phyloP scores from a whole-genome alignment of 108 stramenopile species.

The Halocafeteria seosinensis region DNA sequence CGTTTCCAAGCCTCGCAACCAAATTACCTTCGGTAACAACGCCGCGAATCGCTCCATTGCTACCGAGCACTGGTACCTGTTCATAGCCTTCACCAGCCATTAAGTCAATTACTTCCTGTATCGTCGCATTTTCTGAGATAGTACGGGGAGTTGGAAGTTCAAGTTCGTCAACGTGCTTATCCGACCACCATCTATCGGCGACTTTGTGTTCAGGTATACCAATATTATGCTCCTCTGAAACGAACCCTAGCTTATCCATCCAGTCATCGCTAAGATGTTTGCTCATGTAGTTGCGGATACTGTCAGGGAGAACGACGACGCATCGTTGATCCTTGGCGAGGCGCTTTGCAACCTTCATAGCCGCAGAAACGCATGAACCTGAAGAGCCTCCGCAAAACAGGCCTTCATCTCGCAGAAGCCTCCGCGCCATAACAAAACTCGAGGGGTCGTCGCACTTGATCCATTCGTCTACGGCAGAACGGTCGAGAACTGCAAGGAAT shows the following conservation, averaged over 20 bases:
- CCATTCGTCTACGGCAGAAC: slow-evolving; percentile 54
- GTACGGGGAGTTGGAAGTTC: slow-evolving; percentile 63
- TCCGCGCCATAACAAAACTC: slow-evolving; percentile 58
- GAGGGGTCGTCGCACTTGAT: slow-evolving; percentile 58
- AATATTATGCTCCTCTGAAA: slow-evolving; percentile 28
- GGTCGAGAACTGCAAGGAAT: slow-evolving; percentile 63
- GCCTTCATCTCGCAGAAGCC: slow-evolving; percentile 68
- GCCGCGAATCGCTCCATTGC: slow-evolving; percentile 53
- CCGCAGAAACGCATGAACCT: slow-evolving; percentile 56
- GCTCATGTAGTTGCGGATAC: slow-evolving; percentile 82
- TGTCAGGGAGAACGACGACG: slow-evolving; percentile 65
- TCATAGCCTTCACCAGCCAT: slow-evolving; percentile 72
- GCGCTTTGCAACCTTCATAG: slow-evolving; percentile 46
- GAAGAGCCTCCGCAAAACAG: slow-evolving; percentile 68
- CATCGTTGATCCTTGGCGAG: slow-evolving; percentile 48
- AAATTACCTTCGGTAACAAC: slow-evolving; percentile 84
- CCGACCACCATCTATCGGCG: slow-evolving; percentile 38
- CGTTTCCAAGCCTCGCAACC: slow-evolving; percentile 44
- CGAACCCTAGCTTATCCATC: slow-evolving; percentile 71
- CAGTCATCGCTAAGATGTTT: slow-evolving; percentile 73
- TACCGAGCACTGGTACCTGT: slow-evolving; percentile 70
- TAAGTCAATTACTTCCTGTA: slow-evolving; percentile 60
- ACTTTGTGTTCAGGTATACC: neutral
- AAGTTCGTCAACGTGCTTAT: slow-evolving; percentile 54
- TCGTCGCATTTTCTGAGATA: slow-evolving; percentile 52